Conservation (phyloP, 495 filamentous ascomycete species). For the Penicillium ochrochloron region DNA sequence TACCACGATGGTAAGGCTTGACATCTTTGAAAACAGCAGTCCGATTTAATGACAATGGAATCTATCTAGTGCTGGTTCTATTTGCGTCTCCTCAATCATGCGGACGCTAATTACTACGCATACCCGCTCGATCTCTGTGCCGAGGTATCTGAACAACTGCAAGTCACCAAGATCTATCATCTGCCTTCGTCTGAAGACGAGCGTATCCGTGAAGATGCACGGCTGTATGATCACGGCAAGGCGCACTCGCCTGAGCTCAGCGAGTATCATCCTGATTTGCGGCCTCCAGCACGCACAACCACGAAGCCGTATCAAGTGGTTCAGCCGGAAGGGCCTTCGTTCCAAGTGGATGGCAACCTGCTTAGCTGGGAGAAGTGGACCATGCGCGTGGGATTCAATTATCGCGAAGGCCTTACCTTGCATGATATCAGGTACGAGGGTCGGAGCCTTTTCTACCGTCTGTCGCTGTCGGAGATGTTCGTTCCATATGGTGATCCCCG, state of each 20-base stretch:
- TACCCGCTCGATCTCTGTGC: conserved; percentile 73
- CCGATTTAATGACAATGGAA: not conserved
- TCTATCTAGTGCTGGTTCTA: conserved; percentile 39
- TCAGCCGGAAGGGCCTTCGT: conserved; percentile 79
- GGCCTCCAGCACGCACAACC: conserved; percentile 51
- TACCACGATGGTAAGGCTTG: conserved; percentile 31
- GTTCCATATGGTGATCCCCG: conserved; percentile 69
- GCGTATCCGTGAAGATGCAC: conserved; percentile 18
- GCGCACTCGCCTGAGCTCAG: conserved; percentile 53
- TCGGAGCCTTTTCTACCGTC: conserved; percentile 68
- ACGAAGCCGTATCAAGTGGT: conserved; percentile 76
- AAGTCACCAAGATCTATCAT: conserved; percentile 54
- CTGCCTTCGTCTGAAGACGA: conserved; percentile 43
- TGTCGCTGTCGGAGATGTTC: conserved; percentile 77
- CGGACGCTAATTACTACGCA: conserved; percentile 70
- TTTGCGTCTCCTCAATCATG: conserved; percentile 29
- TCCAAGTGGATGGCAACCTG: conserved; percentile 51
- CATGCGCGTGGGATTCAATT: conserved; percentile 67
- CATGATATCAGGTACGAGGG: conserved; percentile 71
- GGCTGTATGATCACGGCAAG: conserved; percentile 34
- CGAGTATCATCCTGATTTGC: conserved; percentile 70
- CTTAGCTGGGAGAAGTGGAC: conserved; percentile 69
- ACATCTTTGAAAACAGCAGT: not conserved
- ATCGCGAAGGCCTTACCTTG: conserved; percentile 64
- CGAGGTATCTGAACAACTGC: conserved; percentile 61